Conservation (phyloP, 2,329 filamentous ascomycete genomes). For the Samsoniella hepiali region DNA sequence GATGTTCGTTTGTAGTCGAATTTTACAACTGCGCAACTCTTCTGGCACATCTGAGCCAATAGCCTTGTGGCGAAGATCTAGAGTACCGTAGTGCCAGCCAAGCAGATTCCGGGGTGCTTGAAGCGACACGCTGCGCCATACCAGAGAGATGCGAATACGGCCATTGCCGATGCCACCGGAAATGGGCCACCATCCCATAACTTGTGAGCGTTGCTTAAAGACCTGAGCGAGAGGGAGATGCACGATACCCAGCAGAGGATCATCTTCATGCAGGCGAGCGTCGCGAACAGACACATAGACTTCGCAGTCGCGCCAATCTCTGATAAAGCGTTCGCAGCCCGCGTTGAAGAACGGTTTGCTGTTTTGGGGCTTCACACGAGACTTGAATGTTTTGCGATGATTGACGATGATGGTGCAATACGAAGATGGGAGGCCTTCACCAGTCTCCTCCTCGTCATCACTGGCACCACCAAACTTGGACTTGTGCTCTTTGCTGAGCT, state of each 20-base stretch:
- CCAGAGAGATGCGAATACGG: slow-evolving; percentile 64
- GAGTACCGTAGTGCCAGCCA: slow-evolving; percentile 70
- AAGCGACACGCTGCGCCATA: slow-evolving; percentile 67
- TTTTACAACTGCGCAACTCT: slow-evolving; percentile 46
- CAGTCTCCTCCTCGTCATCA: slow-evolving; percentile 58
- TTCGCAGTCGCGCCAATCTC: slow-evolving; percentile 65
- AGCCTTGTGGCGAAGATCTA: slow-evolving; percentile 57
- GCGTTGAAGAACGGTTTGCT: slow-evolving; percentile 77
- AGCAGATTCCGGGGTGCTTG: slow-evolving; percentile 55
- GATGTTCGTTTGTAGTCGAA: slow-evolving; percentile 59
- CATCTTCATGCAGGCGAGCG: slow-evolving; percentile 64
- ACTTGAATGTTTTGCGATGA: slow-evolving; percentile 66
- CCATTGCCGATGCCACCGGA: slow-evolving; percentile 72
- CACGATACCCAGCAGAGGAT: slow-evolving; percentile 66
- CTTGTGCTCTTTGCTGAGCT: slow-evolving; percentile 52
- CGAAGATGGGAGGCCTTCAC: slow-evolving; percentile 62
- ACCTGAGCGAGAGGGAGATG: slow-evolving; percentile 63
- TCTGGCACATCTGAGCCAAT: slow-evolving; percentile 43
- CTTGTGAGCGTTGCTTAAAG: slow-evolving; percentile 60
- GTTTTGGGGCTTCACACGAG: slow-evolving; percentile 74
- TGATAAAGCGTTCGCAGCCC: slow-evolving; percentile 67
- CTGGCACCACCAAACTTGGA: slow-evolving; percentile 45
- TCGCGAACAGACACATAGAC: slow-evolving; percentile 67
- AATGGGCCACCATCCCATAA: slow-evolving; percentile 64
- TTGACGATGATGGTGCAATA: slow-evolving; percentile 74